Evolutionary conservation across 2,329 filamentous ascomycete species (phyloP).

Genomic region (Orbilia quercus): DNA sequence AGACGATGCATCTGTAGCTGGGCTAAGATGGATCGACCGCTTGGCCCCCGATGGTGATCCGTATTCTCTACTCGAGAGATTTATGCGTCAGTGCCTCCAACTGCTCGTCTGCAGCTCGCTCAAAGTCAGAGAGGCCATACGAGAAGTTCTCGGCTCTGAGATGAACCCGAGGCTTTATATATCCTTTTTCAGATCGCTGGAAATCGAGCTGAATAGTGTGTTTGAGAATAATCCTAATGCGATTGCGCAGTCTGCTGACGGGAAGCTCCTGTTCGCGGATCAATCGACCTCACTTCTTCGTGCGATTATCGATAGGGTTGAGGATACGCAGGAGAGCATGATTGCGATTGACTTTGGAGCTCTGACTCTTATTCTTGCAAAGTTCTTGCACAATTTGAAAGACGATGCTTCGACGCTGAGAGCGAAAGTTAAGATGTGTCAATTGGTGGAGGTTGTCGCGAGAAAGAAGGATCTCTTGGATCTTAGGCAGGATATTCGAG

Average conservation of each 20-base stretch:
- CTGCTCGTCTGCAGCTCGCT: constrained; percentile 74
- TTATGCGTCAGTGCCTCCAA: constrained; percentile 73
- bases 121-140: constrained; percentile 74
- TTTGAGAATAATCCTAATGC: constrained; percentile 58
- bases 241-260: constrained; percentile 66
- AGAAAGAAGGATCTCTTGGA: constrained; percentile 76
- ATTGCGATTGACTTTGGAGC: constrained; percentile 74
- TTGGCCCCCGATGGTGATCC: constrained; percentile 71
- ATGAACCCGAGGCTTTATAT: constrained; percentile 72
- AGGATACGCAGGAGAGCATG: constrained; percentile 72
- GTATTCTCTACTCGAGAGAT: constrained; percentile 71
- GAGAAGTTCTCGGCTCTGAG: constrained; percentile 75
- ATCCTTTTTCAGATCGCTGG: constrained; percentile 73
- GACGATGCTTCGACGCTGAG: constrained; percentile 70
- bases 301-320: constrained; percentile 73
- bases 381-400: constrained; percentile 71
- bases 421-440: constrained; percentile 77
- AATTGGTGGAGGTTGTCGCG: constrained; percentile 74
- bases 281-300: constrained; percentile 74
- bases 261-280: constrained; percentile 74
- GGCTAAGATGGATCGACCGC: constrained; percentile 74
- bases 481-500: constrained; percentile 75
- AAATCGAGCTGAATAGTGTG: constrained; percentile 68
- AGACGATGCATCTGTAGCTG: constrained; percentile 71
- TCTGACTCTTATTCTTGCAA: constrained; percentile 74